These are phyloP conservation scores for Leucaena leucocephala DNA, from an alignment of 306 rosid genomes.

Conservation along the genomic window DNA sequence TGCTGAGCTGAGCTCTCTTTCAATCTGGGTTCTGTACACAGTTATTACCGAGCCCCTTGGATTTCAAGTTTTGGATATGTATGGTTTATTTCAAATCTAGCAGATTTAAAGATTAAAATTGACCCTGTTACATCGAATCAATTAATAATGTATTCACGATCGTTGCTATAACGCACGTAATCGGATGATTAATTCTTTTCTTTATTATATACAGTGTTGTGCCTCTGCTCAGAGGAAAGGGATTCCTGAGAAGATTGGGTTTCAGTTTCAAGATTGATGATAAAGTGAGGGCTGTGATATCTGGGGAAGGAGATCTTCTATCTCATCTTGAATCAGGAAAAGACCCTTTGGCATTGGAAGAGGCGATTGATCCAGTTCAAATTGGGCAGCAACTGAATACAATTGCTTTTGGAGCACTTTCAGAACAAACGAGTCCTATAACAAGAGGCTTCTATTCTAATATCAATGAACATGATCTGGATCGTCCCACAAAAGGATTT, in stretches of 20 bases:
- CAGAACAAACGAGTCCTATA: constrained; percentile 35
- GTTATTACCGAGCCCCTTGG: neutral
- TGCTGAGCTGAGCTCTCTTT: neutral
- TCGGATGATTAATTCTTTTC: constrained; percentile 1
- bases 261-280: constrained; percentile 34
- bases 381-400: constrained; percentile 22
- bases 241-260: constrained; percentile 30
- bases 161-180: neutral
- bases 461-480: constrained; percentile 40
- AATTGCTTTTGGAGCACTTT: constrained; percentile 41
- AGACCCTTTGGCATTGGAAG: constrained; percentile 6
- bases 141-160: neutral
- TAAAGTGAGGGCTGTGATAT: constrained; percentile 44
- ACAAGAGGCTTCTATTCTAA: constrained; percentile 33
- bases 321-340: constrained; percentile 27
- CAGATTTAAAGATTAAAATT: neutral
- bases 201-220: constrained; percentile 11
- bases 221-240: neutral
- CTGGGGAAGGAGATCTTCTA: constrained; percentile 54
- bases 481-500: constrained; percentile 36
- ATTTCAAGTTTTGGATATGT: neutral
- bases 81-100: neutral
- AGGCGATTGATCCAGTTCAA: neutral
- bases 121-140: neutral
- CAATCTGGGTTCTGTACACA: neutral